These are phyloP conservation scores for Amyloporia xantha DNA, from an alignment of 768 basidiomycete species.

Conservation along the genomic window DNA sequence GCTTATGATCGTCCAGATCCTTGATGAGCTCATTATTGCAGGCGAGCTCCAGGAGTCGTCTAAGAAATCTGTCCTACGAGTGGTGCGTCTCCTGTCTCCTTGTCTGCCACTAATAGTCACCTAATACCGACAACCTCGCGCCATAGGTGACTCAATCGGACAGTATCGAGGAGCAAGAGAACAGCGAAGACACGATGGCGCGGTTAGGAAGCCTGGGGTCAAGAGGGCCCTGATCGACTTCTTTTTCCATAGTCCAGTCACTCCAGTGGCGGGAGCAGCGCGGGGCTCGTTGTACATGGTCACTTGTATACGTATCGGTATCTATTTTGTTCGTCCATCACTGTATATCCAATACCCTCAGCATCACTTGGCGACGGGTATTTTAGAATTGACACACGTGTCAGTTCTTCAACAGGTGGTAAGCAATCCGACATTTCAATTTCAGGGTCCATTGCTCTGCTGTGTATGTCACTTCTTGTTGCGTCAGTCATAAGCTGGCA, in stretches of 20 bases:
- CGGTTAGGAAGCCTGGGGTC: slow-evolving; percentile 52
- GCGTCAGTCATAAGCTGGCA: too few relatives aligned
- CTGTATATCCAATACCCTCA: too few relatives aligned
- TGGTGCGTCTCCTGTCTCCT: slow-evolving; percentile 29
- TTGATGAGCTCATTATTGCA: slow-evolving; percentile 90
- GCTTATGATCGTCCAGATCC: slow-evolving; percentile 42
- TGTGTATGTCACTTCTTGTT: too few relatives aligned
- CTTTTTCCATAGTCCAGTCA: not conserved
- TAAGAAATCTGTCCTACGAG: slow-evolving; percentile 60
- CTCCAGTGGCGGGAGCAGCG: too few relatives aligned
- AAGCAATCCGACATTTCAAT: too few relatives aligned
- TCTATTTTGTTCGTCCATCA: not conserved
- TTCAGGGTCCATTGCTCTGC: too few relatives aligned
- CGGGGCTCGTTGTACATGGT: not conserved
- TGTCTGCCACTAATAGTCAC: not conserved
- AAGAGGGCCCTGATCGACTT: slow-evolving; percentile 34
- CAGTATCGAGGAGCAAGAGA: slow-evolving; percentile 79
- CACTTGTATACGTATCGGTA: not conserved
- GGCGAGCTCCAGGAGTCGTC: slow-evolving; percentile 94
- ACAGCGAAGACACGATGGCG: slow-evolving; percentile 73
- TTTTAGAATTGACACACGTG: too few relatives aligned
- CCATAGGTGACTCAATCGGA: slow-evolving; percentile 82
- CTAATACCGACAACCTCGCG: not conserved
- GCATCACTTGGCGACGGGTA: too few relatives aligned
- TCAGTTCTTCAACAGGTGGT: too few relatives aligned